Conservation (phyloP, 2,329 filamentous ascomycete genomes). For the Sporothrix brunneoviolacea region DNA sequence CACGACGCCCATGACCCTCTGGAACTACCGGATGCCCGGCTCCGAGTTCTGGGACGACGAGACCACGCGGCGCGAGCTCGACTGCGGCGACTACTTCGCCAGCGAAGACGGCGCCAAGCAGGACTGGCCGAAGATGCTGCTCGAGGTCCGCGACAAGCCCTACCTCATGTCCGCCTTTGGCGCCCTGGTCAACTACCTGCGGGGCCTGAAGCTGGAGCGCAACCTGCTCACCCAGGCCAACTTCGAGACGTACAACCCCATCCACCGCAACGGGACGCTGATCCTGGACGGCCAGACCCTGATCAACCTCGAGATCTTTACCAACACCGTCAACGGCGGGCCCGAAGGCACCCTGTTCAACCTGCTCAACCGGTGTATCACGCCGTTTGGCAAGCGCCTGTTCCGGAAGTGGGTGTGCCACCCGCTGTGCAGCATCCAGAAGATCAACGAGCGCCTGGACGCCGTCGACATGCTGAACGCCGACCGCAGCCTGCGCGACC, state of each 20-base stretch:
- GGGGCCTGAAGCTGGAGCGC: constrained; percentile 79
- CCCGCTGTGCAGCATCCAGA: constrained; percentile 75
- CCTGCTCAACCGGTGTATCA: constrained; percentile 88
- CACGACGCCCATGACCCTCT: constrained; percentile 84
- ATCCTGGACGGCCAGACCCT: constrained; percentile 93
- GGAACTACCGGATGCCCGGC: constrained; percentile 83
- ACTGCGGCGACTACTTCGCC: constrained; percentile 69
- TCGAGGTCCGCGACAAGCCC: constrained; percentile 68
- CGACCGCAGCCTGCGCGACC: constrained; percentile 71
- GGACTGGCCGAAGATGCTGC: constrained; percentile 72
- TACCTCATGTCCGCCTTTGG: constrained; percentile 86
- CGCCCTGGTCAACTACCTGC: constrained; percentile 79
- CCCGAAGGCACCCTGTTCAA: constrained; percentile 81
- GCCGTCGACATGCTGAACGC: constrained; percentile 90
- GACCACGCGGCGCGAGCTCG: constrained; percentile 72
- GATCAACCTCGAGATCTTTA: constrained; percentile 95
- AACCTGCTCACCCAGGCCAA: constrained; percentile 84
- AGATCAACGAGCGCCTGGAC: constrained; percentile 90
- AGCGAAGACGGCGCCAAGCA: constrained; percentile 42
- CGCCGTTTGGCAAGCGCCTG: constrained; percentile 92
- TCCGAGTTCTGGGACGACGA: constrained; percentile 91
- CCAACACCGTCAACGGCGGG: constrained; percentile 84
- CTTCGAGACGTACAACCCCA: constrained; percentile 87
- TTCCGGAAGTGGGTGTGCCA: constrained; percentile 98
- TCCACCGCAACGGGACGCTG: constrained; percentile 80